Evolutionary conservation across 495 filamentous ascomycete genomes (phyloP).

Genomic region (Annulohypoxylon nitens): DNA sequence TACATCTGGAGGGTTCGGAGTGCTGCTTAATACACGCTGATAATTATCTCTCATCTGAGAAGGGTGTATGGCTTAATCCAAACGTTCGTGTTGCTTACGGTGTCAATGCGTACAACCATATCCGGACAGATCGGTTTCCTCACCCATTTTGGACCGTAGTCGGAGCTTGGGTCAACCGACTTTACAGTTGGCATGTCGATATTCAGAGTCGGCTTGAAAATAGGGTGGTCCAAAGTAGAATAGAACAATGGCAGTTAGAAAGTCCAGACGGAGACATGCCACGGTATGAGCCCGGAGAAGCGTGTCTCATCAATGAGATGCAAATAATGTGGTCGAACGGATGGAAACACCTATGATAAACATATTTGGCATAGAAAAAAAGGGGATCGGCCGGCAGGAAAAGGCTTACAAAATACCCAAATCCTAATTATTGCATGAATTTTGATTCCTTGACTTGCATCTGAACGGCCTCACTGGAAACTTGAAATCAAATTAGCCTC

Average conservation of each 20-base stretch:
- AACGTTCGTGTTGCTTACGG: constrained; percentile 81
- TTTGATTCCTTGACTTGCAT: background rate
- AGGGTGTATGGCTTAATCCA: constrained; percentile 83
- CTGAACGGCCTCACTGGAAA: background rate
- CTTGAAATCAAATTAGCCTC: background rate
- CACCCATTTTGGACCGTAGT: constrained; percentile 49
- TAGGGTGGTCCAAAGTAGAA: constrained; percentile 53
- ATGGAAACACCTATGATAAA: constrained; percentile 76
- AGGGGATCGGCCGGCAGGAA: background rate
- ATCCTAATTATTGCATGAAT: background rate
- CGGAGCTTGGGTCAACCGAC: constrained; percentile 69
- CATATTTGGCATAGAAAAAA: constrained; percentile 33
- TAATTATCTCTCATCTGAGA: constrained; percentile 65
- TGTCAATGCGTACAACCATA: constrained; percentile 66
- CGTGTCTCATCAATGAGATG: constrained; percentile 87
- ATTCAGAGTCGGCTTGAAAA: constrained; percentile 55
- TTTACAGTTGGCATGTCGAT: constrained; percentile 64
- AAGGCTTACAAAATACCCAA: constrained; percentile 17
- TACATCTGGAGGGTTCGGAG: constrained; percentile 82
- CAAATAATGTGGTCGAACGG: constrained; percentile 80
- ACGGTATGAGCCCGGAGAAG: constrained; percentile 67
- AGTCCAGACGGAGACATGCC: constrained; percentile 48
- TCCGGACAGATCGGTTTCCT: constrained; percentile 57
- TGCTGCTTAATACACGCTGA: constrained; percentile 88
- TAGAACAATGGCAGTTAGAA: constrained; percentile 58